Evolutionary conservation across 1,139 yeast genomes (phyloP).

Genomic region (Diutina catenulata): DNA sequence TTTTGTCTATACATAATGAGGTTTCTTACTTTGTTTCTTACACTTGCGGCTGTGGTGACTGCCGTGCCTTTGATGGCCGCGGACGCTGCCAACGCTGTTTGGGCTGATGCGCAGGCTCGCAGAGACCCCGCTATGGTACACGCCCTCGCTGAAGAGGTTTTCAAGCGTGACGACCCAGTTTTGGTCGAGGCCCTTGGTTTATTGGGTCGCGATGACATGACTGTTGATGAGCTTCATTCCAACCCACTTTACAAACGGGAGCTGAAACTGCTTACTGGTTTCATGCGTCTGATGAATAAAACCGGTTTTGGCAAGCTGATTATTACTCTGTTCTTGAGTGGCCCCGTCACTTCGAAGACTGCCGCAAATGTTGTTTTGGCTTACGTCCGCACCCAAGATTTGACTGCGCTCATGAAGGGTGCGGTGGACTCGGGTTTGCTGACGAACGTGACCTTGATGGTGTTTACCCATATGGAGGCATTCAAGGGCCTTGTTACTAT

Average conservation of each 20-base stretch:
- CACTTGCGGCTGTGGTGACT: too few relatives aligned
- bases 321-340: neutral
- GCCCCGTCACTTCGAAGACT: neutral
- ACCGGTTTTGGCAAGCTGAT: slow-evolving; percentile 1
- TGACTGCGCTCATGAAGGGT: neutral
- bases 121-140: too few relatives aligned
- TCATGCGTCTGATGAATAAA: slow-evolving; percentile 1
- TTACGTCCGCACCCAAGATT: slow-evolving; percentile 1
- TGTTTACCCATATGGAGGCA: slow-evolving; percentile 4
- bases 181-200: too few relatives aligned
- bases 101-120: too few relatives aligned
- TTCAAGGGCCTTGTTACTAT: slow-evolving; percentile 4
- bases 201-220: too few relatives aligned
- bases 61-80: too few relatives aligned
- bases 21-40: too few relatives aligned
- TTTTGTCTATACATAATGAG: too few relatives aligned
- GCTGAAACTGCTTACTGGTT: neutral
- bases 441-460: neutral
- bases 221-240: too few relatives aligned
- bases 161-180: too few relatives aligned
- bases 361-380: neutral
- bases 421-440: slow-evolving; percentile 4
- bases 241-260: neutral
- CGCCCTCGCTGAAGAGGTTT: too few relatives aligned
- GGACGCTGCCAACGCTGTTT: too few relatives aligned